phyloP scores from a whole-genome alignment of 768 basidiomycete species.

The Guyanaporus albipodus region DNA sequence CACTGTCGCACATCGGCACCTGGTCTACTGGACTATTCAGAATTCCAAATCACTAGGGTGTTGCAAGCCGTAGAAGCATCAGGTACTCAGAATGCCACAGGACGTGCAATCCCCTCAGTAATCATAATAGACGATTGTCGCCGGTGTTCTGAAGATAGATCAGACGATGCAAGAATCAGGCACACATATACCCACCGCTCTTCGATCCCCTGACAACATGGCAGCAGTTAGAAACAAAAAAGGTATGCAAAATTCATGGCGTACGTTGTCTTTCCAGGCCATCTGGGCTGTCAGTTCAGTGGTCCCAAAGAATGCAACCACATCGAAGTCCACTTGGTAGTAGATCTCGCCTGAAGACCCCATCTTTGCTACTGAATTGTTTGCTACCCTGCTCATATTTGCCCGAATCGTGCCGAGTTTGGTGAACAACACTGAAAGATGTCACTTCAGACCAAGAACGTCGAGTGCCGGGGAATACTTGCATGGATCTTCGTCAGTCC shows the following conservation, averaged over 20 bases:
- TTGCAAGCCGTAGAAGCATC: no score
- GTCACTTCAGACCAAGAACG: neutral
- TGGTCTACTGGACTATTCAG: no score
- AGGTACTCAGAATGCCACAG: no score
- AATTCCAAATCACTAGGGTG: no score
- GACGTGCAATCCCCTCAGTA: no score
- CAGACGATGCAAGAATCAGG: neutral
- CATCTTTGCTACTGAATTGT: neutral
- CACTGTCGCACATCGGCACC: no score
- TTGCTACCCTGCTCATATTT: neutral
- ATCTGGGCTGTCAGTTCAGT: slow-evolving; percentile 2
- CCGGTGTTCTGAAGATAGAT: neutral
- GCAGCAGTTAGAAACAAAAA: no score
- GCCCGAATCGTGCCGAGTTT: neutral
- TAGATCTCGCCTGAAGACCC: neutral
- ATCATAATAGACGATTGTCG: neutral
- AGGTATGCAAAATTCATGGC: neutral
- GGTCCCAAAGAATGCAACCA: slow-evolving; percentile 2
- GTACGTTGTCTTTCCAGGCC: slow-evolving; percentile 1
- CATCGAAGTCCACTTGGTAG: neutral
- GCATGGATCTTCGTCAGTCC: slow-evolving; percentile 9
- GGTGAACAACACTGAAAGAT: neutral
- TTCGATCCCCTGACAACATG: neutral
- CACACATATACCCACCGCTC: neutral
- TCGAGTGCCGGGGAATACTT: neutral